Evolutionary conservation across 495 filamentous ascomycete species (phyloP), one percentile per base, ranked within the genome.

Genomic region (Aspergillus baeticus): DNA sequence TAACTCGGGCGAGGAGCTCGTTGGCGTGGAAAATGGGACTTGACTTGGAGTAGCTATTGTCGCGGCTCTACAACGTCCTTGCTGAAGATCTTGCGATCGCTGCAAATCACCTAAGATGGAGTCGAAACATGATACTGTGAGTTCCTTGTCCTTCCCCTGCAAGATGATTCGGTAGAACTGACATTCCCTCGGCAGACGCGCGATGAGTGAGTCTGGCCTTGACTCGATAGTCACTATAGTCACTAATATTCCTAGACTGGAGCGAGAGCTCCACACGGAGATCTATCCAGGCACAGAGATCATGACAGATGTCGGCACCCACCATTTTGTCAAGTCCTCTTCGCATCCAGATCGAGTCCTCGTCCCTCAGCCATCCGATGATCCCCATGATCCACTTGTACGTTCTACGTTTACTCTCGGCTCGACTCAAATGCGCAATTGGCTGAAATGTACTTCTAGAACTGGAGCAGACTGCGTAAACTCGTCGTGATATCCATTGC

Each of bases 261-360:
- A 81, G 63, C 60, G 71, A 44, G 76, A 81, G 71, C 73, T 86
- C 46, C 65, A 80, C 18, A 76, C 73, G 26, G 75, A 80, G 55
- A 82, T 87, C 47, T 74, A 82, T 36, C 83, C 84, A 0, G 83
- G 83, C 3, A 86, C 83, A 14, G 83, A 86, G 68, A 77, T 85
- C 65, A 86, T 85, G 83, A 65, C 71, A 39, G 80, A 83, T 63
- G 74, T 84, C 37, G 84, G 82, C 26, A 65, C 66, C 0, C 82
- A 84, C 68, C 82, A 84, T 64, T 86, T 87, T 59, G 79, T 84
- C 64, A 82, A 84, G 64, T 72, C 72, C 13, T 67, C 69, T 2
- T 51, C 57, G 33, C 51, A 63, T 7, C 74, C 70, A 17, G 61
- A 74, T 22, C 65, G 69, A 3, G 80, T 81, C 3, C 72, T 83